phyloP scores from a whole-genome alignment of 2,329 filamentous ascomycete species.

The Paecilomyces formosus region DNA sequence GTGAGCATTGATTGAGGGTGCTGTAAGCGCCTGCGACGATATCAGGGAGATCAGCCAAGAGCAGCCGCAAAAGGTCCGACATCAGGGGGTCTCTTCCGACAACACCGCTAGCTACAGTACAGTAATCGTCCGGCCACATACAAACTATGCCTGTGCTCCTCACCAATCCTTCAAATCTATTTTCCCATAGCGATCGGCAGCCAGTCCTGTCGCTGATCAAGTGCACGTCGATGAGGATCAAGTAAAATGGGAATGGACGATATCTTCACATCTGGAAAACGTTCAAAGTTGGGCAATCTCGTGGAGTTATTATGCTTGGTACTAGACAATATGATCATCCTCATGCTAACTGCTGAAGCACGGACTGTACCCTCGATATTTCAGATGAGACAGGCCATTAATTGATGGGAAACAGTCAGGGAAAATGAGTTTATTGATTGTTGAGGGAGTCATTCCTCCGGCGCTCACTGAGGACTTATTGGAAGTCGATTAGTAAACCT shows the following conservation, averaged over 20 bases:
- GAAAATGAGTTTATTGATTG: slow-evolving; percentile 64
- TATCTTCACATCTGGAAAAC: slow-evolving; percentile 59
- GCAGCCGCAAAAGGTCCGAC: too few species aligned
- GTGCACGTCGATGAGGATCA: slow-evolving; percentile 16
- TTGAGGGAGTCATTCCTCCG: slow-evolving; percentile 53
- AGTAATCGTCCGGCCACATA: too few species aligned
- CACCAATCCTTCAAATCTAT: too few species aligned
- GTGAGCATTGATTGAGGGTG: too few species aligned
- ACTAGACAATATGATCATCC: slow-evolving; percentile 62
- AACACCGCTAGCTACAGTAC: too few species aligned
- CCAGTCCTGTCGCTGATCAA: slow-evolving; percentile 7
- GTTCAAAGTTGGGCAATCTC: slow-evolving; percentile 57
- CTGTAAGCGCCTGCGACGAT: too few species aligned
- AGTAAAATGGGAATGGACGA: slow-evolving; percentile 61
- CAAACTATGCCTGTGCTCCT: too few species aligned
- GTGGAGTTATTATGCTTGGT: slow-evolving; percentile 64
- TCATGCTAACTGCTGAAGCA: slow-evolving; percentile 55
- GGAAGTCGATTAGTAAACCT: slow-evolving; percentile 54
- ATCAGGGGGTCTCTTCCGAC: too few species aligned
- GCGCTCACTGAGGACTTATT: slow-evolving; percentile 64
- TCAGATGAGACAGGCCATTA: slow-evolving; percentile 60
- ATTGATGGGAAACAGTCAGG: slow-evolving; percentile 65
- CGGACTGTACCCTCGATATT: slow-evolving; percentile 54
- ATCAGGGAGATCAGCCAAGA: too few species aligned
- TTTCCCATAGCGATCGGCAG: background rate